These are phyloP conservation scores for Salix caprea DNA, from an alignment of 345 rosid genomes.

Conservation along the genomic window DNA sequence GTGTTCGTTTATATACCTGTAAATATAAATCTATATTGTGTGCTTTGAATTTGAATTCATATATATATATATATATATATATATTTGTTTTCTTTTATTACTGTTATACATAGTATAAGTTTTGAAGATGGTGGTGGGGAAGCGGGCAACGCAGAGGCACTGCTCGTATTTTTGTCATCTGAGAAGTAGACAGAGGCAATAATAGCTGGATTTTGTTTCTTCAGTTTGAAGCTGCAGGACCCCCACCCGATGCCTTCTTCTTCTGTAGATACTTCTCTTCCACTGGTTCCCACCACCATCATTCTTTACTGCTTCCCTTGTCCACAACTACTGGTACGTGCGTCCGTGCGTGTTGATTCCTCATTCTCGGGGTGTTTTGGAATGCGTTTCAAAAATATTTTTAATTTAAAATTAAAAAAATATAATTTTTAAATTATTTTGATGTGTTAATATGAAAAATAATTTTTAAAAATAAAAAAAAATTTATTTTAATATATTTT, in stretches of 20 bases:
- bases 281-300: conserved; percentile 12
- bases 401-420: too few species aligned
- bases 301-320: not conserved
- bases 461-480: too few species aligned
- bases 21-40: not conserved
- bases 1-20: not conserved
- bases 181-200: conserved; percentile 47
- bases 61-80: too few species aligned
- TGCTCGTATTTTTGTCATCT: conserved; percentile 32
- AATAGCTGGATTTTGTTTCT: conserved; percentile 37
- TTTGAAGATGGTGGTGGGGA: conserved; percentile 13
- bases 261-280: conserved; percentile 5
- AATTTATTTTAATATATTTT: too few species aligned
- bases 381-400: too few species aligned
- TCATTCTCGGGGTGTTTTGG: too few species aligned
- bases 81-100: too few species aligned
- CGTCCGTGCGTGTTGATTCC: not conserved
- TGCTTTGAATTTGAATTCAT: too few species aligned
- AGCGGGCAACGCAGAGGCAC: conserved; percentile 28
- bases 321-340: not conserved
- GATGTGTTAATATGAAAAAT: too few species aligned
- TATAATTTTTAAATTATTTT: too few species aligned
- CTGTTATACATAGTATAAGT: too few species aligned
- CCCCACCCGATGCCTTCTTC: not conserved
- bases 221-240: conserved; percentile 29